Evolutionary conservation across 2,329 filamentous ascomycete genomes (phyloP).

Genomic region (Pyricularia sp.): DNA sequence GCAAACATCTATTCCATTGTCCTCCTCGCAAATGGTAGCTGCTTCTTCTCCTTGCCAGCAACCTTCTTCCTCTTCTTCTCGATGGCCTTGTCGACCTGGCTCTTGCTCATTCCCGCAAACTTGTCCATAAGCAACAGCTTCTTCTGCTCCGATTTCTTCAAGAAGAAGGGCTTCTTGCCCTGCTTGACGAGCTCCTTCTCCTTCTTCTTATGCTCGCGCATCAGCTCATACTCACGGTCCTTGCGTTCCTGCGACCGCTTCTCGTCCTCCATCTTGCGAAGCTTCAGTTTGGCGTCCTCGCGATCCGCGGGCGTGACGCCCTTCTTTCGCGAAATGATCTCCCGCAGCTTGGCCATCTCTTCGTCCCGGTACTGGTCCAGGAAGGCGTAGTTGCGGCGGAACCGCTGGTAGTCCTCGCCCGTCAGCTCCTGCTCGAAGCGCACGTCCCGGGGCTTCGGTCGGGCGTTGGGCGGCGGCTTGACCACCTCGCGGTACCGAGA

Average conservation of each 20-base stretch:
- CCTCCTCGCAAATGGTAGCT: constrained; percentile 46
- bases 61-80: constrained; percentile 86
- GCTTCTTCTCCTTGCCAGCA: constrained; percentile 70
- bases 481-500: constrained; percentile 67
- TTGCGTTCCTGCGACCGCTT: constrained; percentile 57
- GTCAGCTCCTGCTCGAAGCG: constrained; percentile 60
- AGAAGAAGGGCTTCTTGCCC: constrained; percentile 85
- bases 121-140: constrained; percentile 67
- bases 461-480: constrained; percentile 17
- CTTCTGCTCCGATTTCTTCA: constrained; percentile 89
- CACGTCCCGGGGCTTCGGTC: constrained; percentile 63
- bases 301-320: constrained; percentile 34
- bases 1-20: constrained; percentile 9
- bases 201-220: constrained; percentile 62
- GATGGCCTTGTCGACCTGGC: constrained; percentile 71
- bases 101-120: constrained; percentile 72
- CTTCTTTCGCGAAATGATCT: constrained; percentile 56
- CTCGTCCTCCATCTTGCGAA: constrained; percentile 68
- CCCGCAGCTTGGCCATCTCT: constrained; percentile 68
- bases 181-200: constrained; percentile 77
- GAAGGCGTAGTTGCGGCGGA: constrained; percentile 71
- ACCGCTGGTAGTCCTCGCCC: constrained; percentile 38
- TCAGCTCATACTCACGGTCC: constrained; percentile 55
- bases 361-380: constrained; percentile 70
- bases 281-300: constrained; percentile 56